phyloP scores from a whole-genome alignment of 2,329 filamentous ascomycete genomes.

The Microsporum audouinii region DNA sequence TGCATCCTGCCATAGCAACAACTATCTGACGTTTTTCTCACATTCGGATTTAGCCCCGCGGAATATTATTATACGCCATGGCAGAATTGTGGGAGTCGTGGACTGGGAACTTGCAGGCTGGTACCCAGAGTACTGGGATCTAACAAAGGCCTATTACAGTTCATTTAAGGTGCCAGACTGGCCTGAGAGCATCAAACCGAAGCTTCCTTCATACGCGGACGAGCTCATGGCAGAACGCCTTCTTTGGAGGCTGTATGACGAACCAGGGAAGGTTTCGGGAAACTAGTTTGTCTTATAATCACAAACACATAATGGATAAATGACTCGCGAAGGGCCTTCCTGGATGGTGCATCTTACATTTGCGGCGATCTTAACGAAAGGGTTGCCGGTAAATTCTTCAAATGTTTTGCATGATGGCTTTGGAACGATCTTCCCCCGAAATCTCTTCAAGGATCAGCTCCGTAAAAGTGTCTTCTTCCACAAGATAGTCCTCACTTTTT shows the following conservation, averaged over 20 bases:
- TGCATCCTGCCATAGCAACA: constrained; percentile 10
- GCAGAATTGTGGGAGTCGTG: constrained; percentile 17
- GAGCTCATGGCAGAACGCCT: constrained; percentile 12
- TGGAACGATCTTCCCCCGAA: no score
- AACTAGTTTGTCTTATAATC: constrained; percentile 5
- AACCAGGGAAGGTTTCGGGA: constrained; percentile 11
- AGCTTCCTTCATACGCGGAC: constrained; percentile 12
- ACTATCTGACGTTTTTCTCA: constrained; percentile 15
- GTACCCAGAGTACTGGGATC: constrained; percentile 19
- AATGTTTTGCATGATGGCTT: no score
- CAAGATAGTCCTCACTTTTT: no score
- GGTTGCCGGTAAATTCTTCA: no score
- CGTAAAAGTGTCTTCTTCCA: no score
- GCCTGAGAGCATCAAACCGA: constrained; percentile 10
- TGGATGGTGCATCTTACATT: no score
- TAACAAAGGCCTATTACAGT: constrained; percentile 14
- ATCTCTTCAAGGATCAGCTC: no score
- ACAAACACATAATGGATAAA: no score
- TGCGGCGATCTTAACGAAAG: no score
- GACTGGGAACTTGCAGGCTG: constrained; percentile 21
- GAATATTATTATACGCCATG: constrained; percentile 18
- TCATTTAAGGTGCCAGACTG: constrained; percentile 12
- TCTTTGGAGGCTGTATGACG: constrained; percentile 13
- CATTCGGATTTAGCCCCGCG: constrained; percentile 19
- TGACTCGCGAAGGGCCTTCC: no score